Conservation (phyloP, 805 yeast species). For the Komagataella kurtzmanii region DNA sequence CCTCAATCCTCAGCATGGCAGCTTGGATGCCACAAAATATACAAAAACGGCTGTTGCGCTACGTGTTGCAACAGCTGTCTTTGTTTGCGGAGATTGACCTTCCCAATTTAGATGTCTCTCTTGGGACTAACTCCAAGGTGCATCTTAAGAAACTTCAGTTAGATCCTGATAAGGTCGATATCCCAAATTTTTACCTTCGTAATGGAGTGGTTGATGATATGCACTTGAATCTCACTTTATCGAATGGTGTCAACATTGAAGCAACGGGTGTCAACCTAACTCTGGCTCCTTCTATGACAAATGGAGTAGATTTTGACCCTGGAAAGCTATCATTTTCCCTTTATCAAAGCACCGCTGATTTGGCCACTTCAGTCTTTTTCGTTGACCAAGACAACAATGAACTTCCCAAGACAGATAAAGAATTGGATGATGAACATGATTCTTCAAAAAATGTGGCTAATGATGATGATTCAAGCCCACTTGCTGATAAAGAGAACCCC, state of each 20-base stretch:
- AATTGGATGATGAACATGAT: slow-evolving; percentile 14
- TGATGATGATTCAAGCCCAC: slow-evolving; percentile 5
- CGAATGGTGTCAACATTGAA: slow-evolving; percentile 56
- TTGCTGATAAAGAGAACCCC: slow-evolving; percentile 8
- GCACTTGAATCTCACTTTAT: slow-evolving; percentile 46
- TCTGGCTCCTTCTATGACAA: slow-evolving; percentile 17
- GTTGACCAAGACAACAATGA: slow-evolving; percentile 16
- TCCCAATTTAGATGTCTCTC: slow-evolving; percentile 68
- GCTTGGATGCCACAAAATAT: slow-evolving; percentile 75
- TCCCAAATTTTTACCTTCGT: slow-evolving; percentile 53
- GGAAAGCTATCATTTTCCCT: slow-evolving; percentile 30
- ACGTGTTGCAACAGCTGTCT: slow-evolving; percentile 69
- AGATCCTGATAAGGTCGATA: slow-evolving; percentile 54
- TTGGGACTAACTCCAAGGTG: slow-evolving; percentile 40
- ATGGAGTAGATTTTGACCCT: slow-evolving; percentile 3
- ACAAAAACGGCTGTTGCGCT: slow-evolving; percentile 69
- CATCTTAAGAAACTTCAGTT: slow-evolving; percentile 49
- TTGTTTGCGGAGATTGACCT: slow-evolving; percentile 73
- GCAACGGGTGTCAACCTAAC: slow-evolving; percentile 43
- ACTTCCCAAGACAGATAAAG: slow-evolving; percentile 16
- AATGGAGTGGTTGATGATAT: slow-evolving; percentile 46
- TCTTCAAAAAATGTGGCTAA: slow-evolving; percentile 10
- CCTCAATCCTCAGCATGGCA: not conserved
- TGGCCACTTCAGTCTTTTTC: slow-evolving; percentile 47
- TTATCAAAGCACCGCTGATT: slow-evolving; percentile 62